Conservation (phyloP, 2,329 filamentous ascomycete species). For the Tolypocladium amazonense region DNA sequence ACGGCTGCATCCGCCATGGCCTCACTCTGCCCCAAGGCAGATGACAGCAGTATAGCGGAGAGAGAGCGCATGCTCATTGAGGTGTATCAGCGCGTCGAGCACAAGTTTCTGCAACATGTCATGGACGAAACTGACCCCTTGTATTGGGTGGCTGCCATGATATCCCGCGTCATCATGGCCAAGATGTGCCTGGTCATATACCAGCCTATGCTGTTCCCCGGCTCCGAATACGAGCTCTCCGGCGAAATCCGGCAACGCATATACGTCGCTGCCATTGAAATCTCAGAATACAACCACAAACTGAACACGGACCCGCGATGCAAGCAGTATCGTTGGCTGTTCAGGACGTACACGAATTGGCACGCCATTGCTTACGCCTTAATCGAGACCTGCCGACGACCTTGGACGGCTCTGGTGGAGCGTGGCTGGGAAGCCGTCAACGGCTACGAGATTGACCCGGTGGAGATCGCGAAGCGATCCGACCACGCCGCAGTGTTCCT, state of each 20-base stretch:
- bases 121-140: constrained; percentile 39
- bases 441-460: constrained; percentile 25
- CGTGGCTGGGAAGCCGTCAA: constrained; percentile 38
- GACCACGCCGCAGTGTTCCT: constrained; percentile 40
- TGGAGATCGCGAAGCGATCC: constrained; percentile 32
- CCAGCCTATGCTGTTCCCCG: constrained; percentile 57
- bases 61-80: constrained; percentile 37
- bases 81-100: constrained; percentile 41
- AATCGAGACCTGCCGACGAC: constrained; percentile 33
- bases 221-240: constrained; percentile 43
- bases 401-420: constrained; percentile 39
- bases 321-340: constrained; percentile 37
- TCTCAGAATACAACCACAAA: constrained; percentile 58
- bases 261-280: constrained; percentile 62
- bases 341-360: constrained; percentile 41
- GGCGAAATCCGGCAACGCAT: constrained; percentile 57
- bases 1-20: constrained; percentile 21
- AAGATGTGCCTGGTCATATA: constrained; percentile 73
- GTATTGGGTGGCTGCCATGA: constrained; percentile 58
- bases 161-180: constrained; percentile 60
- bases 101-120: constrained; percentile 42
- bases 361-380: constrained; percentile 38
- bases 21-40: constrained; percentile 16
- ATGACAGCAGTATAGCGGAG: constrained; percentile 19
- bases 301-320: constrained; percentile 47